Evolutionary conservation across 176 grass and related monocot genomes (phyloP), one percentile per base, ranked within the genome.

Genomic region (Hordeum marinum): DNA sequence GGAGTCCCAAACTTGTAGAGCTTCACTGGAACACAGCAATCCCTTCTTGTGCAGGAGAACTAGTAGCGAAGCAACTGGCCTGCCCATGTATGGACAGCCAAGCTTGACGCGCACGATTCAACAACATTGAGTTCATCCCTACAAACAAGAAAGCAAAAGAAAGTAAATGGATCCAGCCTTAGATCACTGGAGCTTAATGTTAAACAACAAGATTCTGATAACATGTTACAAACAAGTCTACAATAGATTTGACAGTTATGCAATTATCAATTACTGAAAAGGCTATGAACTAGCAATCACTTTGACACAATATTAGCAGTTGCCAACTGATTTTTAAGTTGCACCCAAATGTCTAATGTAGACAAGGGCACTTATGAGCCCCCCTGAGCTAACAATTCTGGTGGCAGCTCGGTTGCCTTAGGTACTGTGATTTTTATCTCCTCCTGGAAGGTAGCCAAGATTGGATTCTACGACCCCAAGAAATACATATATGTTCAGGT

Each of bases 341-440:
- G 92, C 92, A 80, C 95, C 95, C 17, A 85, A 85, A 88, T 98
- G 95, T 10, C 95, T 90, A 76, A 98, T 90, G 75, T 98, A 98
- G 40, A 95, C 95, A 79, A 37, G 93, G 84, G 65, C 82, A 84
- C 89, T 94, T 66, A 98, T 90, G 40, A 98, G 85, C 32, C 95
- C 95, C 23, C 84, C 79, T 13, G 86, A 82, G 73, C 64, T 68
- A 48, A 98, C 84, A 24, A 98, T 37, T 81, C 88, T 93, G 73
- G 89, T 90, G 18, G 92, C 92, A 87, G 50, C 54, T 93, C 72
- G 27, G 95, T 98, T 73, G 95, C 93, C 82, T 27, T 78, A 83
- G 95, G 90, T 68, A 68, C 72, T 8, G 95, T 98, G 59, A 93
- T 86, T 85, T 37, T 37, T 37, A 37, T 37, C 36, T 37, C 36